Conservation (phyloP, 441 rosid genomes). For the Daphne laureola region DNA sequence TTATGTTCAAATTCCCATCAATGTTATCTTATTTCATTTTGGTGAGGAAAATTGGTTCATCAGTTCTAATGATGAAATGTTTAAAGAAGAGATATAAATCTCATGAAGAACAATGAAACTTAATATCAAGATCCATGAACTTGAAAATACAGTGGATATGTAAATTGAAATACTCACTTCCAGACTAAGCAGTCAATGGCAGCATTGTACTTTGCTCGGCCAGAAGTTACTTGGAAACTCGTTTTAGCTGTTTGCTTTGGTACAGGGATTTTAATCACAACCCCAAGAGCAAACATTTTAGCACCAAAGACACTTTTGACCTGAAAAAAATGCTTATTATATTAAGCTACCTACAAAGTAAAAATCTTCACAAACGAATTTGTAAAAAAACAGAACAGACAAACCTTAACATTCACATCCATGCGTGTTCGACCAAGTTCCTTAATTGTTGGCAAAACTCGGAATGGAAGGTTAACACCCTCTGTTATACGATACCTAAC, state of each 20-base stretch:
- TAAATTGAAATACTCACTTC: constrained; percentile 57
- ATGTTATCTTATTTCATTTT: no score
- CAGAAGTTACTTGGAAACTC: constrained; percentile 93
- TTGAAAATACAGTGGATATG: not conserved
- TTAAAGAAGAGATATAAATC: no score
- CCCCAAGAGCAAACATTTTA: constrained; percentile 99
- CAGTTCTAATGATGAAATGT: no score
- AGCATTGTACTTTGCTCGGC: constrained; percentile 96
- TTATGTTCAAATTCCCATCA: no score
- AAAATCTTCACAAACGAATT: constrained; percentile 7
- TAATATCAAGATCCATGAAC: no score
- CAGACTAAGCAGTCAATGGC: constrained; percentile 93
- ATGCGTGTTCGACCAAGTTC: constrained; percentile 97
- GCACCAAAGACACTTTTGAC: constrained; percentile 98
- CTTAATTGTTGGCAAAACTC: constrained; percentile 91
- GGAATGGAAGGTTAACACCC: constrained; percentile 97
- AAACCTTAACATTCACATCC: constrained; percentile 90
- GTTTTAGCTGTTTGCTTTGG: constrained; percentile 99
- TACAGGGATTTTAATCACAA: constrained; percentile 91
- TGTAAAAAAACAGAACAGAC: constrained; percentile 16
- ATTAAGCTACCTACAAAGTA: constrained; percentile 12
- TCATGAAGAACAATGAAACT: no score
- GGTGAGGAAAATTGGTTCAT: no score
- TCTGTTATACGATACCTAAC: constrained; percentile 89
- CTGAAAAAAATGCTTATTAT: constrained; percentile 36